These are phyloP conservation scores for Xylaria palmicola DNA, from an alignment of 495 filamentous ascomycete genomes.

Conservation along the genomic window DNA sequence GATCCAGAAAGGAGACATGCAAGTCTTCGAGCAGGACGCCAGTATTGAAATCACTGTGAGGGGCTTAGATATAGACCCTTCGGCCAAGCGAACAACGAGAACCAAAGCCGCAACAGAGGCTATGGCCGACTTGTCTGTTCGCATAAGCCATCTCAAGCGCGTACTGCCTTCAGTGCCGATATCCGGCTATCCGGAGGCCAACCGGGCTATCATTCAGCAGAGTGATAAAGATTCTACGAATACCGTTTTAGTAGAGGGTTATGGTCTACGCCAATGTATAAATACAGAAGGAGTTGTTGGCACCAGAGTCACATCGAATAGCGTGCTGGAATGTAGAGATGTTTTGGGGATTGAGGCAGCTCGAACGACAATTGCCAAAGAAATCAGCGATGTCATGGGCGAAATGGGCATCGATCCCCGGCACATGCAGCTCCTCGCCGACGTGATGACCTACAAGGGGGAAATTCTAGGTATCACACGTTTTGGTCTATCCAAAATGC, in stretches of 20 bases:
- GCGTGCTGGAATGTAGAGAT: constrained; percentile 84
- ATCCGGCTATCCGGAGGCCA: constrained; percentile 80
- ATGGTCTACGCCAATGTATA: constrained; percentile 86
- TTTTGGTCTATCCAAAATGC: constrained; percentile 95
- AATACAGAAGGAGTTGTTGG: constrained; percentile 85
- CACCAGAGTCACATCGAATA: constrained; percentile 70
- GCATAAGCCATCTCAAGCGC: constrained; percentile 80
- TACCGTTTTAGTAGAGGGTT: constrained; percentile 88
- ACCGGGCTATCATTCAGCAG: constrained; percentile 83
- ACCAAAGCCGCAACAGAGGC: constrained; percentile 53
- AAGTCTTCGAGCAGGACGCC: constrained; percentile 40
- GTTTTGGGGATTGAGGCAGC: constrained; percentile 98
- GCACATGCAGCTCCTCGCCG: constrained; percentile 97
- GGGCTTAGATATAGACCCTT: constrained; percentile 47
- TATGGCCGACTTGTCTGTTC: constrained; percentile 70
- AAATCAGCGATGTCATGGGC: constrained; percentile 80
- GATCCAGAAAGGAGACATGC: constrained; percentile 54
- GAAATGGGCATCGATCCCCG: constrained; percentile 96
- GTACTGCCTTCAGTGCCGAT: constrained; percentile 75
- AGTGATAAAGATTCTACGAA: constrained; percentile 51
- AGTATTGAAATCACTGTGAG: constrained; percentile 57
- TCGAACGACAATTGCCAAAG: constrained; percentile 73
- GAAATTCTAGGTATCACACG: constrained; percentile 97
- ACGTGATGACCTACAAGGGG: constrained; percentile 99
- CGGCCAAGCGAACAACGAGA: constrained; percentile 49